Evolutionary conservation across 495 filamentous ascomycete species (phyloP), one percentile per base, ranked within the genome.

Genomic region (Lentithecium fluviatile): DNA sequence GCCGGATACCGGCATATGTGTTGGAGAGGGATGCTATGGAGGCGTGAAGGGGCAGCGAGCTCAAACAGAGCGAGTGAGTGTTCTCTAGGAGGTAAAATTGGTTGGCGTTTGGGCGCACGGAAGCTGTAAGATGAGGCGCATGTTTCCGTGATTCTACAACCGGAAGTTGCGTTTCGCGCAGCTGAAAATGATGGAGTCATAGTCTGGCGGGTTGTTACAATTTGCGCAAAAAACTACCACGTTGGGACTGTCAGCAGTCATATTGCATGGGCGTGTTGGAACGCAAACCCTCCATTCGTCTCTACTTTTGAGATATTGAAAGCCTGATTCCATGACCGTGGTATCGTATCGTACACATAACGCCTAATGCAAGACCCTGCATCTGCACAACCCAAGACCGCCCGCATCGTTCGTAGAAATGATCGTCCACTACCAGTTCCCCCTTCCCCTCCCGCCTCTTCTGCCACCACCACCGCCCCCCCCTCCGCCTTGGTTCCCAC

Each of bases 1-100:
- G 94, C 2, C 75, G 88, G 72, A 80, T 97, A 71, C 90, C 91
- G 15, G 78, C 23, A 7, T 20, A 43, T 5, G 42, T 57, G 11
- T 19, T 66, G 45, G 55, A 46, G 42, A 15, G 45, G 34, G 56
- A 60, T 24, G 2, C 51, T 6, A 65, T 60, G 49, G 62, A 60
- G 46, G 47, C 36, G 51, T 32, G 29, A 32, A 10, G 10, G 29
- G 29, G 29, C 4, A 10, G 29, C 29, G 3, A 32, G 4, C 29
- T 32, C n/a, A n/a, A n/a, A 10, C 10, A 10, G 29, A 10, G 29
- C 29, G 4, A 32, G 29, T 32, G 29, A 32, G 3, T 32, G 10
- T 3, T 32, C 29, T 3, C 29, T 32, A 32, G 29, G 29, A 32
- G 29, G 10, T 10, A 32, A 32, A 32, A 32, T 32, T 32, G 29